These are phyloP conservation scores for Saturnispora sanitii DNA, from an alignment of 805 yeast species.

Conservation along the genomic window DNA sequence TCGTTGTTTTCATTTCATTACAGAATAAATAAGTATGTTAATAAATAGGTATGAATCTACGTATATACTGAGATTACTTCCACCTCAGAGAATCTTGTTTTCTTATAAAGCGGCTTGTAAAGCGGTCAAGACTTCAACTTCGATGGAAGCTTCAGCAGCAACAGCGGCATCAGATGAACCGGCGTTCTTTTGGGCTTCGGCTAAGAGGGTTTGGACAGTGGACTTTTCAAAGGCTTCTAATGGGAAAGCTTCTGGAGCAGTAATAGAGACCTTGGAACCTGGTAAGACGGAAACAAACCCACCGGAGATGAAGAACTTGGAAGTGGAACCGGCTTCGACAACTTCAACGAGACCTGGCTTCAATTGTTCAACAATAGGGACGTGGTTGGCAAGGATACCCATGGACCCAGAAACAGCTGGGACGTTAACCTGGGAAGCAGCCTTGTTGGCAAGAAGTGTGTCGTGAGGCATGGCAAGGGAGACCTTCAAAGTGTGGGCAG, in stretches of 20 bases:
- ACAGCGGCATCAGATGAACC: slow-evolving; percentile 75
- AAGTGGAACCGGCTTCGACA: slow-evolving; percentile 63
- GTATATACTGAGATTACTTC: too few species aligned
- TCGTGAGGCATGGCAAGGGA: slow-evolving; percentile 88
- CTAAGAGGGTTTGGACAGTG: slow-evolving; percentile 67
- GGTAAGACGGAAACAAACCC: slow-evolving; percentile 97
- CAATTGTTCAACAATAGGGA: slow-evolving; percentile 93
- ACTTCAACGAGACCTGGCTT: slow-evolving; percentile 93
- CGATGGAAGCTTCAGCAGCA: slow-evolving; percentile 92
- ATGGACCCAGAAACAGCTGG: slow-evolving; percentile 94
- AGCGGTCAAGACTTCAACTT: slow-evolving; percentile 94
- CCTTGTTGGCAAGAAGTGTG: slow-evolving; percentile 27
- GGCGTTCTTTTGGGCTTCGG: slow-evolving; percentile 91
- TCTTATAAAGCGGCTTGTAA: slow-evolving; percentile 54
- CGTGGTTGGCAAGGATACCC: slow-evolving; percentile 97
- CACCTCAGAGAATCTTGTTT: too few species aligned
- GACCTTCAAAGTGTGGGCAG: slow-evolving; percentile 70
- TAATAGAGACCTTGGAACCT: slow-evolving; percentile 79
- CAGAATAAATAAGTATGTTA: not conserved
- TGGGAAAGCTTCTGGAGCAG: slow-evolving; percentile 93
- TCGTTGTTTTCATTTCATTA: too few species aligned
- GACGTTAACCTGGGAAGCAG: slow-evolving; percentile 70
- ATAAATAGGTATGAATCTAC: too few species aligned
- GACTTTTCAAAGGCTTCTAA: slow-evolving; percentile 76
- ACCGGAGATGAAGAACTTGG: slow-evolving; percentile 86